phyloP scores from a whole-genome alignment of 2,329 filamentous ascomycete genomes.

The Dryadomyces quercivorus region DNA sequence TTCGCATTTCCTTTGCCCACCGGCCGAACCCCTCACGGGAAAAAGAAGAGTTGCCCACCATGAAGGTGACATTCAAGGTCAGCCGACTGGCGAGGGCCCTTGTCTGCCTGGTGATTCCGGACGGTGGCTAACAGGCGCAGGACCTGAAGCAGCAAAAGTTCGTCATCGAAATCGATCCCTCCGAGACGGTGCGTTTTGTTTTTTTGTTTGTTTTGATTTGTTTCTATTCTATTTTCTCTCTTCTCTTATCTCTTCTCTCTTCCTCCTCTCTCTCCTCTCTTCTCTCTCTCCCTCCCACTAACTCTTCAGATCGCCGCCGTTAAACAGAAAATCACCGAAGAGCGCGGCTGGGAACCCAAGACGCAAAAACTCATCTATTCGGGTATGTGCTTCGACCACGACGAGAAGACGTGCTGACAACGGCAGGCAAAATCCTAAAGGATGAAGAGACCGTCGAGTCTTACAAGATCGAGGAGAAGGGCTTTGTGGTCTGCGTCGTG shows the following conservation, averaged over 20 bases:
- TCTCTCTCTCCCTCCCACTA: neutral
- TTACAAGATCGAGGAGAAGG: conserved; percentile 99
- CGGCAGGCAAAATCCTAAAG: conserved; percentile 86
- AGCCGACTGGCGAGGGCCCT: conserved; percentile 12
- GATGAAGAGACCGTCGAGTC: conserved; percentile 94
- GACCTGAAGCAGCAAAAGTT: conserved; percentile 99
- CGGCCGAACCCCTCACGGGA: neutral
- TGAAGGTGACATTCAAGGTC: conserved; percentile 60
- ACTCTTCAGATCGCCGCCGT: conserved; percentile 63
- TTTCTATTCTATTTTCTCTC: neutral
- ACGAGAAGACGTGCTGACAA: conserved; percentile 14
- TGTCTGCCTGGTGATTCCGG: conserved; percentile 9
- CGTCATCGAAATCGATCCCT: conserved; percentile 84
- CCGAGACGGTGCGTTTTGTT: conserved; percentile 71
- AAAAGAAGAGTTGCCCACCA: conserved; percentile 28
- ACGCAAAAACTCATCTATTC: conserved; percentile 97
- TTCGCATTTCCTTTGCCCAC: neutral
- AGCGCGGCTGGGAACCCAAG: conserved; percentile 89
- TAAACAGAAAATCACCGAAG: conserved; percentile 82
- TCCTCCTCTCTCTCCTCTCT: neutral
- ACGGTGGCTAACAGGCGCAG: conserved; percentile 30
- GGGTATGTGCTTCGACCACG: conserved; percentile 41
- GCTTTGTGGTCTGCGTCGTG: conserved; percentile 97
- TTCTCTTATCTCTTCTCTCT: neutral
- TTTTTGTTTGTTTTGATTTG: too few relatives aligned